phyloP scores from a whole-genome alignment of 169 alveolate genomes.

The Eimeria tenella region DNA sequence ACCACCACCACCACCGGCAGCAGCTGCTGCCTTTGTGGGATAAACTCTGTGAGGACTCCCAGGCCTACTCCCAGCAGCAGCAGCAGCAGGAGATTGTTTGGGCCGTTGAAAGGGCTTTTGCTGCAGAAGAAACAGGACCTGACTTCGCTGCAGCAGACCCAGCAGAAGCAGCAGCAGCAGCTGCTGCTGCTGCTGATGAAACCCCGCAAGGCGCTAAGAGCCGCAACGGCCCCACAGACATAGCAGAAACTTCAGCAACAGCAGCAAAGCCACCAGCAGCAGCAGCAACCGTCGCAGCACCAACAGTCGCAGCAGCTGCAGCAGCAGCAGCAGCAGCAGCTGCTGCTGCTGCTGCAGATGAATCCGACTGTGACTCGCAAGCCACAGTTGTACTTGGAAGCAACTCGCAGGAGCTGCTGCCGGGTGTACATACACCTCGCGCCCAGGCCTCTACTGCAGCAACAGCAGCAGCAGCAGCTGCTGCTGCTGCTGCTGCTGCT shows the following conservation, averaged over 20 bases:
- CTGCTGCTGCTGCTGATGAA: background rate
- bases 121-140: background rate
- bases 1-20: background rate
- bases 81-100: background rate
- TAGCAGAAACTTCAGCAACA: background rate
- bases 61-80: slow-evolving; percentile 5
- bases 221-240: background rate
- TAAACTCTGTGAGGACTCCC: background rate
- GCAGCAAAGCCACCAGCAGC: background rate
- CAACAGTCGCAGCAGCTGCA: background rate
- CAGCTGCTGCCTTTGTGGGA: slow-evolving; percentile 28
- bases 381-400: slow-evolving; percentile 5
- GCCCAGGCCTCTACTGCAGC: background rate
- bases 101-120: background rate
- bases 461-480: slow-evolving; percentile 32
- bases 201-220: background rate
- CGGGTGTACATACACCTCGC: background rate
- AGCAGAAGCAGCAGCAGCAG: slow-evolving; percentile 9
- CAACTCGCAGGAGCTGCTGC: background rate
- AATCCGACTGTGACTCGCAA: background rate
- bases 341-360: background rate
- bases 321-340: slow-evolving; percentile 30
- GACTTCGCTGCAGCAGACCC: background rate
- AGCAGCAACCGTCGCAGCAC: slow-evolving; percentile 15
- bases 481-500: slow-evolving; percentile 1